phyloP scores from a whole-genome alignment of 2,329 filamentous ascomycete genomes.

The Nakataea oryzae region DNA sequence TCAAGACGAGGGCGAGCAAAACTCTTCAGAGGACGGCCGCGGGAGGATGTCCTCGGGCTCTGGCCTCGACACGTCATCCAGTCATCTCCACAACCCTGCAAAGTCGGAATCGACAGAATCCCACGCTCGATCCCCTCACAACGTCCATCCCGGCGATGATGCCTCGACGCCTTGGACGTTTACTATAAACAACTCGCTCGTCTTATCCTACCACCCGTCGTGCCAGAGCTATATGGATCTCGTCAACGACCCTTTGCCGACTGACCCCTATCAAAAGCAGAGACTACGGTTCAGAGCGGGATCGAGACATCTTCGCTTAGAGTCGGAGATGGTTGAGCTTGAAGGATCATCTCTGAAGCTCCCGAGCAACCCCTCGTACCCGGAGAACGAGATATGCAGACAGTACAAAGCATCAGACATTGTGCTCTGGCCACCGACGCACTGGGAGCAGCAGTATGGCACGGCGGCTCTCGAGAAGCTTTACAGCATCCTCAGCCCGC shows the following conservation, averaged over 20 bases:
- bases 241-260: conserved; percentile 34
- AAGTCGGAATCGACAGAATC: background rate
- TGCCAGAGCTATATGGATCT: conserved; percentile 49
- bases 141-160: conserved; percentile 38
- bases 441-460: conserved; percentile 2
- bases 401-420: conserved; percentile 14
- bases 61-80: background rate
- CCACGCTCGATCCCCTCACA: conserved; percentile 23
- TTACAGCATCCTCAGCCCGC: conserved; percentile 27
- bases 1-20: background rate
- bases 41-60: background rate
- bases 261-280: conserved; percentile 21
- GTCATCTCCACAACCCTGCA: background rate
- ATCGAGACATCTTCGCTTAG: conserved; percentile 22
- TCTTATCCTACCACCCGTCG: conserved; percentile 42
- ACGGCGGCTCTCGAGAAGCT: conserved; percentile 22
- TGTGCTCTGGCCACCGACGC: conserved; percentile 23
- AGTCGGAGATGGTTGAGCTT: background rate
- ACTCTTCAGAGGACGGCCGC: background rate
- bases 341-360: background rate
- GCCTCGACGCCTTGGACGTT: conserved; percentile 28
- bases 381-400: conserved; percentile 10
- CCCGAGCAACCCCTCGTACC: conserved; percentile 11
- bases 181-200: conserved; percentile 40
- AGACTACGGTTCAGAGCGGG: conserved; percentile 36